Conservation (phyloP, 345 rosid genomes). For the Jatropha curcas region DNA sequence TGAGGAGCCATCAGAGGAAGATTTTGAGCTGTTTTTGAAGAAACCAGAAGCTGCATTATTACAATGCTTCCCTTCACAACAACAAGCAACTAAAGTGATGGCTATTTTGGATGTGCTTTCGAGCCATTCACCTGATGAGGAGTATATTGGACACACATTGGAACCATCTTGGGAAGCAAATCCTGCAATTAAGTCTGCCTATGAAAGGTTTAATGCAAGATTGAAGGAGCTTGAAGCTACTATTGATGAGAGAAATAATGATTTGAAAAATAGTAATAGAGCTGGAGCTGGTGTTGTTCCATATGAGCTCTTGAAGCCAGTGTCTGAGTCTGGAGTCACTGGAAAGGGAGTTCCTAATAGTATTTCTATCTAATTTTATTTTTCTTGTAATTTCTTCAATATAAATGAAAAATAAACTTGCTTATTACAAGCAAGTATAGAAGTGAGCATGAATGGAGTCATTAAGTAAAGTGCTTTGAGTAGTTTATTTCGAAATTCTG, state of each 20-base stretch:
- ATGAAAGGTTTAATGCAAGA: constrained; percentile 20
- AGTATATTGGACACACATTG: constrained; percentile 16
- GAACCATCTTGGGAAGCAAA: constrained; percentile 21
- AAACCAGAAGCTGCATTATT: constrained; percentile 36
- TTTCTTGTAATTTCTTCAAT: too few relatives aligned
- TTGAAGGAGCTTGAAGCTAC: constrained; percentile 17
- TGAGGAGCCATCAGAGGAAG: constrained; percentile 30
- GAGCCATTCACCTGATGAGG: constrained; percentile 25
- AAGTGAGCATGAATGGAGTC: too few relatives aligned
- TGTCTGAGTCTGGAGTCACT: constrained; percentile 19
- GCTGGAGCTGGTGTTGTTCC: constrained; percentile 26
- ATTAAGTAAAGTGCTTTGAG: too few relatives aligned
- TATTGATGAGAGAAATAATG: constrained; percentile 18
- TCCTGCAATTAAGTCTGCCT: constrained; percentile 14
- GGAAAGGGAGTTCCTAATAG: constrained; percentile 27
- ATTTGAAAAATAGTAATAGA: constrained; percentile 20
- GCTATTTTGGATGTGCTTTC: constrained; percentile 20
- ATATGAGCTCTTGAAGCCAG: constrained; percentile 23
- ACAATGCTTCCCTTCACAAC: constrained; percentile 39
- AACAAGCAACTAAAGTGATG: constrained; percentile 42
- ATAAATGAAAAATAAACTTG: too few relatives aligned
- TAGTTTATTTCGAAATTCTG: too few relatives aligned
- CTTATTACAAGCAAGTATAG: too few relatives aligned
- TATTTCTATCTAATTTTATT: constrained; percentile 10
- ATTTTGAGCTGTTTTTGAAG: constrained; percentile 28